Evolutionary conservation across 2,329 filamentous ascomycete species (phyloP), one percentile per base, ranked within the genome.

Genomic region (Hortaea werneckii): DNA sequence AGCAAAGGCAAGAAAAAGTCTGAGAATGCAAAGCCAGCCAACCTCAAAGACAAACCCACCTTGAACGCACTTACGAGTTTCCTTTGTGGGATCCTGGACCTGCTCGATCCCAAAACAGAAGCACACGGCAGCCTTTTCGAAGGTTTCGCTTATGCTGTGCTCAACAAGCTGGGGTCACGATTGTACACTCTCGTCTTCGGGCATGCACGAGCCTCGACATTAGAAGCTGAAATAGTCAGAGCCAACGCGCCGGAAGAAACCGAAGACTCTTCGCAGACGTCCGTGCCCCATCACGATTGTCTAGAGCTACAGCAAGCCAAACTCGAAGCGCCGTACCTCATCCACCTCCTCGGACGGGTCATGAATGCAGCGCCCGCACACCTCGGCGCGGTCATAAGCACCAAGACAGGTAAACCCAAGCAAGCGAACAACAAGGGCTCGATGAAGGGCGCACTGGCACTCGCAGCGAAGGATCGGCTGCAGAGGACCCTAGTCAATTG

Each of bases 401-500:
- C 41, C 5, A 57, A 48, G 4, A 48, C 39, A n/a, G 51, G 45
- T 13, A 60, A 65, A 12, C 50, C 58, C 5, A 51, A 54, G 37
- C 26, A 44, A 12, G 38, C 60, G 9, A 60, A 57, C 27, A 51
- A 43, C 13, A 52, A 59, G 4, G 50, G 54, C 9, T 51, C 56
- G 5, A 59, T 57, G 0, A 66, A 64, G 48, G 53, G 56, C 6
- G 56, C 60, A 1, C 49, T 72, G 1, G 60, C 60, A 29, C 44
- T 62, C 1, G 49, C 62, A 5, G 68, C 66, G 4, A 68, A 65
- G 47, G 63, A 71, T 13, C 59, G 64, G n/a, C 58, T 73, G 38
- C 69, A 72, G 48, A 58, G 64, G 4, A 72, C 69, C 0, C 61
- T 73, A 1, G 52, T 72, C n/a, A 58, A 63, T 27, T 65, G 64